These are phyloP conservation scores for Saccharomyces hybrid DNA, from an alignment of 1,139 yeast species.

Conservation along the genomic window DNA sequence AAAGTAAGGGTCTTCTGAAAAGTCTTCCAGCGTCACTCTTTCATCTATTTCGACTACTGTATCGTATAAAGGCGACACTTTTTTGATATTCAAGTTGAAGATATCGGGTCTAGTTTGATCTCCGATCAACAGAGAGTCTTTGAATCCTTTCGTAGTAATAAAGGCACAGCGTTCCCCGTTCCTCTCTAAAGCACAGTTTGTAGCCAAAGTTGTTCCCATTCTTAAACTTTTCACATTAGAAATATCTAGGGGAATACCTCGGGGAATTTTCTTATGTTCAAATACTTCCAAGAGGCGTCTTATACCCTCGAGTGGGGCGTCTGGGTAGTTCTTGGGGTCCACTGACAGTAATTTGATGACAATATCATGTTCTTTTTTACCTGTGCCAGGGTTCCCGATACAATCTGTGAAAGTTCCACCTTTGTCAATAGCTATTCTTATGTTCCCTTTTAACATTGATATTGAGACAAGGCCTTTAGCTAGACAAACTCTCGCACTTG, in stretches of 20 bases:
- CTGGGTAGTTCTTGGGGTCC: slow-evolving; percentile 77
- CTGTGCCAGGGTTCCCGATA: slow-evolving; percentile 41
- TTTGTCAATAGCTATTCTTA: slow-evolving; percentile 43
- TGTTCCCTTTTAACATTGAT: slow-evolving; percentile 5
- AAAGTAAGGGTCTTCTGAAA: slow-evolving; percentile 48
- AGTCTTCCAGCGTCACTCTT: slow-evolving; percentile 63
- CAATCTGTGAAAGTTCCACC: slow-evolving; percentile 92
- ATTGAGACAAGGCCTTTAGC: neutral
- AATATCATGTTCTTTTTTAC: slow-evolving; percentile 42
- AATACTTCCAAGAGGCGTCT: slow-evolving; percentile 63
- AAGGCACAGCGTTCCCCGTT: slow-evolving; percentile 49
- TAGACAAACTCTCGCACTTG: neutral
- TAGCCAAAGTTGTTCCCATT: slow-evolving; percentile 80
- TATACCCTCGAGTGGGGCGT: slow-evolving; percentile 90
- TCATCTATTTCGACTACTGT: slow-evolving; percentile 60
- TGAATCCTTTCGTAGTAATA: slow-evolving; percentile 47
- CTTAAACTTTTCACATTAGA: slow-evolving; percentile 49
- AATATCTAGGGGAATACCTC: slow-evolving; percentile 42
- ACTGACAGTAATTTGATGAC: slow-evolving; percentile 70
- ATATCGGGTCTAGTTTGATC: slow-evolving; percentile 62
- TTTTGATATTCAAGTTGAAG: slow-evolving; percentile 54
- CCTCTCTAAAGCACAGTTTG: slow-evolving; percentile 56
- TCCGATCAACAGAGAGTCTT: slow-evolving; percentile 58
- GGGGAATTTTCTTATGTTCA: slow-evolving; percentile 45
- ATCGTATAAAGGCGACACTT: slow-evolving; percentile 54